Percentiles rank a stretch among this genome's conserved stretches.
These are phyloP conservation scores for Backusella westeae DNA, from an alignment of 192 early-diverging fungal genomes.

Conservation along the genomic window DNA sequence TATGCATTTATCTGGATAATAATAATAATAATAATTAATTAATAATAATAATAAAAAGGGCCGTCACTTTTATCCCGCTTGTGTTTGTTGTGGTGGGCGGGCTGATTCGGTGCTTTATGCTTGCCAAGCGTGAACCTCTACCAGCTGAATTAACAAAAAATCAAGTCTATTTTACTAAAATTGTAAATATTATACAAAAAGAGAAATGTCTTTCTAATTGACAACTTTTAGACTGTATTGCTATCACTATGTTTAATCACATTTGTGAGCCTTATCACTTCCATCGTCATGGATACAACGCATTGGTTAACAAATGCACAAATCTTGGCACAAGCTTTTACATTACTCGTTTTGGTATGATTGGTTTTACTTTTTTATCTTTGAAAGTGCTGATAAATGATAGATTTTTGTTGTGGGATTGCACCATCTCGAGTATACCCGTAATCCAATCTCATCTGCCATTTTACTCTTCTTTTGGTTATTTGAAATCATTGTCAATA, in stretches of 20 bases:
- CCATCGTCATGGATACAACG: background rate
- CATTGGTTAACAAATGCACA: slow-evolving; percentile 19
- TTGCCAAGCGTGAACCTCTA: slow-evolving; percentile 25
- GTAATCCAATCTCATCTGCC: slow-evolving; percentile 47
- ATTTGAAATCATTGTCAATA: slow-evolving; percentile 31
- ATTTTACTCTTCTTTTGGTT: slow-evolving; percentile 64
- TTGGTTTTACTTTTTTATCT: background rate
- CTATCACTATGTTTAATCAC: slow-evolving; percentile 11
- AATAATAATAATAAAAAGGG: background rate
- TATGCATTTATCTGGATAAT: background rate
- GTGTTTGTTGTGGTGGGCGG: slow-evolving; percentile 34
- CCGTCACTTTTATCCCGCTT: background rate
- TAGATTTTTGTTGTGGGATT: slow-evolving; percentile 31
- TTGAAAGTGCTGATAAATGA: too few species aligned
- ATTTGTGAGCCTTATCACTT: background rate
- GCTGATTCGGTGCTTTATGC: slow-evolving; percentile 34
- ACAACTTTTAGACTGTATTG: slow-evolving; percentile 17
- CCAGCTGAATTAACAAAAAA: slow-evolving; percentile 25
- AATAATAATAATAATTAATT: too few species aligned
- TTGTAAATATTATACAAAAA: slow-evolving; percentile 21
- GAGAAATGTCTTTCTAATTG: background rate
- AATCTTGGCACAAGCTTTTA: slow-evolving; percentile 19
- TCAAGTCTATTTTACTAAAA: slow-evolving; percentile 32
- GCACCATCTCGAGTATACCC: slow-evolving; percentile 33
- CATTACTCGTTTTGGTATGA: slow-evolving; percentile 27